These are phyloP conservation scores for Podospora bellae-mahoneyi DNA, from an alignment of 495 filamentous ascomycete genomes.

Conservation along the genomic window DNA sequence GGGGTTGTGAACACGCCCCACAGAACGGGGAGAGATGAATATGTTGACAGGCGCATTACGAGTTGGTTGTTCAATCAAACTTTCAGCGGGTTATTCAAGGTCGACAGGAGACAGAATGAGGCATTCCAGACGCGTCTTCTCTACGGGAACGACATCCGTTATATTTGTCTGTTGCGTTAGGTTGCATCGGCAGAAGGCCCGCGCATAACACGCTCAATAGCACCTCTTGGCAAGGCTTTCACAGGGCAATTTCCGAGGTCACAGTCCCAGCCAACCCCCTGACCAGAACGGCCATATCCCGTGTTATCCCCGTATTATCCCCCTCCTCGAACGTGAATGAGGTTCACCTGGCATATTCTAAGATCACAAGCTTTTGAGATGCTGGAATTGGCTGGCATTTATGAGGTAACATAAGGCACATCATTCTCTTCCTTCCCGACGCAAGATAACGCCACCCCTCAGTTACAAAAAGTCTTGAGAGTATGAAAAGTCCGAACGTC, in stretches of 20 bases:
- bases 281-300: not conserved
- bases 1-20: not conserved
- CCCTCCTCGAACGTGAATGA: not conserved
- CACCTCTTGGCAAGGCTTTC: not conserved
- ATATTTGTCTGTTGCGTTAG: too few relatives aligned
- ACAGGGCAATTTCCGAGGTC: not conserved
- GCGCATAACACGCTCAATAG: not conserved
- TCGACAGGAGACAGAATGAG: not conserved
- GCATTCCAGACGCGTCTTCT: too few relatives aligned
- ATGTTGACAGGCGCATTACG: not conserved
- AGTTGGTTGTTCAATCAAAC: not conserved
- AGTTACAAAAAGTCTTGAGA: slow-evolving; percentile 6
- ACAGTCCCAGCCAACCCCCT: too few relatives aligned
- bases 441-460: not conserved
- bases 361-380: not conserved
- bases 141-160: too few relatives aligned
- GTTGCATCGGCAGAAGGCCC: not conserved
- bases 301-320: not conserved
- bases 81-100: not conserved
- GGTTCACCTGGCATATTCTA: not conserved
- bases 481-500: not conserved
- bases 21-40: not conserved
- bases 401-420: too few relatives aligned
- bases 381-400: not conserved
- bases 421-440: too few relatives aligned